A percentile compares a stretch with the other conserved stretches of the same genome.
Evolutionary conservation across 1,284 basidiomycete genomes (phyloP).

Genomic region (Chiua sp.): DNA sequence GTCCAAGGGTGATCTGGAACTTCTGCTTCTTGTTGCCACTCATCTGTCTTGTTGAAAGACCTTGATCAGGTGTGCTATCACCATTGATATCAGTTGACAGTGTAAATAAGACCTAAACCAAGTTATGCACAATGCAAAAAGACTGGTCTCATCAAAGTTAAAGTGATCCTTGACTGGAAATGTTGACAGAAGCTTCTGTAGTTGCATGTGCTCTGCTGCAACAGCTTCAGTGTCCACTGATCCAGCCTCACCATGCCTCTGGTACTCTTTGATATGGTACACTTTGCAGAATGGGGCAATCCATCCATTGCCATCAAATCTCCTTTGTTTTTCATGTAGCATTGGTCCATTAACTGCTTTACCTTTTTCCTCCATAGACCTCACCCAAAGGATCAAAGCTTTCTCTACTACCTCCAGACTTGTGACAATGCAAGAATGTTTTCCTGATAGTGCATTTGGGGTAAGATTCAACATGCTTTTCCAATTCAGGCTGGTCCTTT

Average conservation of each 20-base stretch:
- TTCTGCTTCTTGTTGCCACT: constrained; percentile 27
- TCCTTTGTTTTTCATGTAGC: not conserved
- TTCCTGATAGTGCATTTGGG: constrained; percentile 5
- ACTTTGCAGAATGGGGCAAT: not conserved
- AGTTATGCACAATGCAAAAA: constrained; percentile 13
- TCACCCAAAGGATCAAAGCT: constrained; percentile 8
- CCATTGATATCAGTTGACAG: too few relatives aligned
- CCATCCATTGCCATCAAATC: constrained; percentile 4
- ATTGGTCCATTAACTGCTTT: constrained; percentile 6
- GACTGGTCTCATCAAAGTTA: constrained; percentile 44
- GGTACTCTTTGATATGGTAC: not conserved
- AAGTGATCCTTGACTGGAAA: constrained; percentile 34
- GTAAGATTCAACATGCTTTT: not conserved
- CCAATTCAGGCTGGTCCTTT: not conserved
- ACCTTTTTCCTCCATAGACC: constrained; percentile 10
- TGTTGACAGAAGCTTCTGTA: constrained; percentile 22
- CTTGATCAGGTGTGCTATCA: constrained; percentile 22
- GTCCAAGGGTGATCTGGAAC: constrained; percentile 23
- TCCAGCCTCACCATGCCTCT: constrained; percentile 1
- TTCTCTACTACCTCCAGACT: constrained; percentile 9
- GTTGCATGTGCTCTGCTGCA: not conserved
- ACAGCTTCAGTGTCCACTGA: not conserved
- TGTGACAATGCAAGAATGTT: not conserved
- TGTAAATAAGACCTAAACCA: not conserved
- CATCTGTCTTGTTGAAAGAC: constrained; percentile 27